Evolutionary conservation across 106 monocot species (phyloP).

Genomic region (Agapanthus africanus): DNA sequence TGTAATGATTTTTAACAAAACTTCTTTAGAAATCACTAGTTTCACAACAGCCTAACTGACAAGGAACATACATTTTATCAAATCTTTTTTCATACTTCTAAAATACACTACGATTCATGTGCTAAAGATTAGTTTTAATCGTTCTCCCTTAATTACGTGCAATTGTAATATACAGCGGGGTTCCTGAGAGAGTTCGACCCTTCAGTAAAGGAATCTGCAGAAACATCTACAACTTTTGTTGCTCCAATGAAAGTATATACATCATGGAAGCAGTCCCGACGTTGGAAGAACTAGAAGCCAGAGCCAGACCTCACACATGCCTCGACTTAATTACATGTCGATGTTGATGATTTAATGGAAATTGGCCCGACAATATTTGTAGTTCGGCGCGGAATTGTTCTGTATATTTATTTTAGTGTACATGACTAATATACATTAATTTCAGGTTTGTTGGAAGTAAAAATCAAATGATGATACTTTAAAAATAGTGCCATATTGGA

Average conservation of each 20-base stretch:
- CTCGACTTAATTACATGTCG: conserved; percentile 52
- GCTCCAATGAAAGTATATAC: conserved; percentile 25
- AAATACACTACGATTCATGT: too few species aligned
- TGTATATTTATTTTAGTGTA: too few species aligned
- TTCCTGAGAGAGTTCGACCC: conserved; percentile 61
- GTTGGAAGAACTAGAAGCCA: conserved; percentile 58
- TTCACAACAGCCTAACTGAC: too few species aligned
- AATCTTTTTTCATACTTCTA: too few species aligned
- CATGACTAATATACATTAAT: too few species aligned
- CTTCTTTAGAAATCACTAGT: too few species aligned
- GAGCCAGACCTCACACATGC: conserved; percentile 53
- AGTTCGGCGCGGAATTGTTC: neutral
- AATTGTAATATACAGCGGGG: conserved; percentile 28
- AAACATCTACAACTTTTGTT: conserved; percentile 65
- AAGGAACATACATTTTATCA: too few species aligned
- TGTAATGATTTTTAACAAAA: too few species aligned
- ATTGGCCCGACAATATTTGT: neutral
- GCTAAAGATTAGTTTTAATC: neutral
- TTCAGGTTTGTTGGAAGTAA: too few species aligned
- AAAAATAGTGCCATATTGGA: too few species aligned
- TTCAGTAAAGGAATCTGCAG: conserved; percentile 72
- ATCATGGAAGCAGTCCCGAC: conserved; percentile 62
- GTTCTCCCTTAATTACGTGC: neutral
- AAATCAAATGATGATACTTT: too few species aligned
- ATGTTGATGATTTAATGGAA: conserved; percentile 44